Conservation (phyloP, 139 green algal genomes). For the Yamagishiella unicocca region DNA sequence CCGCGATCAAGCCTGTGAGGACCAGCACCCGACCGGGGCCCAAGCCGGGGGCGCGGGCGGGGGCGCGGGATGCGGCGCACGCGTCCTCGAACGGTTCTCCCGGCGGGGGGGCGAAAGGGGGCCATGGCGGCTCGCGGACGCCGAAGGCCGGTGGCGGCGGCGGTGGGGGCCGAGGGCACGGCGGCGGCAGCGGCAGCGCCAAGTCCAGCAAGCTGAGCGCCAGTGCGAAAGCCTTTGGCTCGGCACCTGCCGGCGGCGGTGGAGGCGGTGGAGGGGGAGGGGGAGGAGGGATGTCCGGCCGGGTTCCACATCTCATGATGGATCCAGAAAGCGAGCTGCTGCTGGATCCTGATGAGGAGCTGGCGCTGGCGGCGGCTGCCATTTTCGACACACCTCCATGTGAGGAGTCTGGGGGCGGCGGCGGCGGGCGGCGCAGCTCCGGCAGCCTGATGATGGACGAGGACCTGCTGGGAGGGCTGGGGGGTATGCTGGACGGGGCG, state of each 20-base stretch:
- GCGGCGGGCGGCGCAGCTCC: background rate
- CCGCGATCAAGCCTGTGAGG: background rate
- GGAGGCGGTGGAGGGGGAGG: background rate
- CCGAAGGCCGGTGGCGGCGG: background rate
- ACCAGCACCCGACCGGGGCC: background rate
- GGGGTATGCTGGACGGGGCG: background rate
- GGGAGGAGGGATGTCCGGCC: too few species aligned
- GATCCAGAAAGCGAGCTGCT: constrained; percentile 22
- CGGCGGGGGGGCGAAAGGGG: background rate
- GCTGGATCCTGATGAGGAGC: constrained; percentile 32
- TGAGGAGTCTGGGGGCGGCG: background rate
- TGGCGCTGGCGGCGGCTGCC: constrained; percentile 37
- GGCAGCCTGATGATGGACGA: constrained; percentile 29
- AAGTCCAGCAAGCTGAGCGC: background rate
- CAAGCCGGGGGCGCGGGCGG: background rate
- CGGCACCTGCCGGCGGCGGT: background rate
- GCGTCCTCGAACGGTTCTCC: background rate
- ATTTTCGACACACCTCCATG: constrained; percentile 6
- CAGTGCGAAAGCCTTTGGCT: too few species aligned
- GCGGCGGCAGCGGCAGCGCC: background rate
- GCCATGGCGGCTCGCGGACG: background rate
- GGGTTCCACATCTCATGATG: background rate
- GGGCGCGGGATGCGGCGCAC: background rate
- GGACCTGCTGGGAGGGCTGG: background rate
- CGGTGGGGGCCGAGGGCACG: too few species aligned